Conservation (phyloP, 768 basidiomycete genomes). For the Mycena capillaripes region DNA sequence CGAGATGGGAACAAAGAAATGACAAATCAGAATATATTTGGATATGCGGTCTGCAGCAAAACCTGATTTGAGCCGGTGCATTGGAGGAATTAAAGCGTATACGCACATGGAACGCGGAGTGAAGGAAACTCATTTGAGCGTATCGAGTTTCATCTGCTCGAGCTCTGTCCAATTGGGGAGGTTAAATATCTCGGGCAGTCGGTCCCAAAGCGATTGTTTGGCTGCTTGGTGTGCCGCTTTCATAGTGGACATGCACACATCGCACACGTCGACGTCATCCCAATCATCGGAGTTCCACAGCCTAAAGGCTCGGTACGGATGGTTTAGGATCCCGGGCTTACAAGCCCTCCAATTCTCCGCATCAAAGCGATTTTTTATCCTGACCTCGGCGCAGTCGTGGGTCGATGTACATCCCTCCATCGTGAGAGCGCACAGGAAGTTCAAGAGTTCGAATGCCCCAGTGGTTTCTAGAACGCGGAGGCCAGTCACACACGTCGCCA, state of each 20-base stretch:
- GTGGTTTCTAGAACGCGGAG: background rate
- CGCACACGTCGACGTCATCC: background rate
- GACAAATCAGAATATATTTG: no score
- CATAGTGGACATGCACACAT: background rate
- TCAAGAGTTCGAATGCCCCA: background rate
- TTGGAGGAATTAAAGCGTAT: no score
- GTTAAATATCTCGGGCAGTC: background rate
- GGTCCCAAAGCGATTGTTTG: background rate
- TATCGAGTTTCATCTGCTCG: background rate
- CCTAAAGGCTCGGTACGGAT: background rate
- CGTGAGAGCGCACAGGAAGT: background rate
- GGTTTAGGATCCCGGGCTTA: background rate
- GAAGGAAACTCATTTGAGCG: background rate
- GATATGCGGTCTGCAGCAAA: no score
- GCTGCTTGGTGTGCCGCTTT: background rate
- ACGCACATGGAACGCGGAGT: background rate
- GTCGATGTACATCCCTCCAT: background rate
- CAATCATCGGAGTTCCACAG: background rate
- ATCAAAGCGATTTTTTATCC: background rate
- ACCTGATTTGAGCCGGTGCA: no score
- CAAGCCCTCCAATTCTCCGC: background rate
- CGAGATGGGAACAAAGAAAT: no score
- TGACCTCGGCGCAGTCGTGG: background rate
- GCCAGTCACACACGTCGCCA: background rate
- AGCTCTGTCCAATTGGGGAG: constrained; percentile 9